Conservation (phyloP, 1,284 basidiomycete genomes). For the Sporisorium exsertum region DNA sequence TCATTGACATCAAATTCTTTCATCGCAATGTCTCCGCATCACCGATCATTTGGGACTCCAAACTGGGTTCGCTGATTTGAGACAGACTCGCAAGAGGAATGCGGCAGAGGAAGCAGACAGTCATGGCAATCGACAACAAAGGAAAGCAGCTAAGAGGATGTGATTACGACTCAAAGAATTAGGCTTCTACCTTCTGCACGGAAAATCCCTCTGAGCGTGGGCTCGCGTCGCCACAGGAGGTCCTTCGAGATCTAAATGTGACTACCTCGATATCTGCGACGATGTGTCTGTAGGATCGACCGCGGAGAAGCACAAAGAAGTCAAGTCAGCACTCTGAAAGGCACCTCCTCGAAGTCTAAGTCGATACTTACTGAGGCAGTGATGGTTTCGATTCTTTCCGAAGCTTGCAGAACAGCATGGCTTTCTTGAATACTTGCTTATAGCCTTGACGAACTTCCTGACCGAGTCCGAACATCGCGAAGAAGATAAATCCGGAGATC, state of each 20-base stretch:
- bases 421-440: constrained; percentile 2
- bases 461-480: constrained; percentile 30
- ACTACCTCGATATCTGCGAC: constrained; percentile 24
- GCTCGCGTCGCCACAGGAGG: not conserved
- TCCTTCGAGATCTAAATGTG: constrained; percentile 13
- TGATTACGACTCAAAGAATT: not conserved
- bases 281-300: constrained; percentile 1
- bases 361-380: constrained; percentile 7
- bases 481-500: constrained; percentile 18
- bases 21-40: too few relatives aligned
- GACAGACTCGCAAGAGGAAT: too few relatives aligned
- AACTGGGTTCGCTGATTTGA: too few relatives aligned
- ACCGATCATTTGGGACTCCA: too few relatives aligned
- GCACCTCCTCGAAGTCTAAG: not conserved
- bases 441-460: constrained; percentile 25
- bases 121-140: too few relatives aligned
- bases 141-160: not conserved
- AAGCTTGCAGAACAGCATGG: constrained; percentile 5
- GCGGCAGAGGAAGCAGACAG: too few relatives aligned
- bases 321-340: not conserved
- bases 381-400: constrained; percentile 1
- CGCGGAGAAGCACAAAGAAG: not conserved
- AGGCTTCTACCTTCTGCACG: not conserved
- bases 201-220: constrained; percentile 14
- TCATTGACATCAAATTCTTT: too few relatives aligned